Evolutionary conservation across 331 rosid genomes (phyloP).

Genomic region (Malus hybrid): DNA sequence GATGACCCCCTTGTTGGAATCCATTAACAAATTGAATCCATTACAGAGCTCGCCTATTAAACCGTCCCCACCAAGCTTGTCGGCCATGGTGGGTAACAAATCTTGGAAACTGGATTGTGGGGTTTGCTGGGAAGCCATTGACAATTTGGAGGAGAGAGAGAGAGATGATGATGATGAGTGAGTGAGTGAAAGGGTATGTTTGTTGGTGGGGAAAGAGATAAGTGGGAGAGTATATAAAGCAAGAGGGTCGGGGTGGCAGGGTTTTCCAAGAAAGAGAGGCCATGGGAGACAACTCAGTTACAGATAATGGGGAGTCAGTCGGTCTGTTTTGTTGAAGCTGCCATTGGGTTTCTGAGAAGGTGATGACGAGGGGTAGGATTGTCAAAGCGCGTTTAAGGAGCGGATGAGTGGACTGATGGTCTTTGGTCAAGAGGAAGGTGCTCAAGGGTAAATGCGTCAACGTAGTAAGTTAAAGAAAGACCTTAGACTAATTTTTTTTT

Average conservation of each 20-base stretch:
- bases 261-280: constrained; percentile 53
- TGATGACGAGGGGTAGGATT: constrained; percentile 7
- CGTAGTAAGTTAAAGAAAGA: too few species aligned
- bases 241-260: background rate
- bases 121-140: constrained; percentile 55
- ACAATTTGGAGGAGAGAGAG: background rate
- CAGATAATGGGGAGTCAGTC: constrained; percentile 12
- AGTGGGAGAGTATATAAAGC: background rate
- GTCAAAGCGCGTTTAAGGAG: background rate
- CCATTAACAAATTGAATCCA: constrained; percentile 57
- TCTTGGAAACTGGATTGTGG: constrained; percentile 48
- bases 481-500: too few species aligned
- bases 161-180: background rate
- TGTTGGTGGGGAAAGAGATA: background rate
- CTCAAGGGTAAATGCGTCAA: background rate
- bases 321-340: constrained; percentile 10
- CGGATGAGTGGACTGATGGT: background rate
- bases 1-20: constrained; percentile 50
- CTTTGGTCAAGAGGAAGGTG: background rate
- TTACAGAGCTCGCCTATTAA: constrained; percentile 63
- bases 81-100: constrained; percentile 59
- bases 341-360: constrained; percentile 9
- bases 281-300: constrained; percentile 49
- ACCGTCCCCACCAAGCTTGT: constrained; percentile 75
- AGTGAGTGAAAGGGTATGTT: background rate